Base-by-base conservation (phyloP, 1,284 basidiomycete genomes). In the Cryptococcus amylolentus region DNA sequence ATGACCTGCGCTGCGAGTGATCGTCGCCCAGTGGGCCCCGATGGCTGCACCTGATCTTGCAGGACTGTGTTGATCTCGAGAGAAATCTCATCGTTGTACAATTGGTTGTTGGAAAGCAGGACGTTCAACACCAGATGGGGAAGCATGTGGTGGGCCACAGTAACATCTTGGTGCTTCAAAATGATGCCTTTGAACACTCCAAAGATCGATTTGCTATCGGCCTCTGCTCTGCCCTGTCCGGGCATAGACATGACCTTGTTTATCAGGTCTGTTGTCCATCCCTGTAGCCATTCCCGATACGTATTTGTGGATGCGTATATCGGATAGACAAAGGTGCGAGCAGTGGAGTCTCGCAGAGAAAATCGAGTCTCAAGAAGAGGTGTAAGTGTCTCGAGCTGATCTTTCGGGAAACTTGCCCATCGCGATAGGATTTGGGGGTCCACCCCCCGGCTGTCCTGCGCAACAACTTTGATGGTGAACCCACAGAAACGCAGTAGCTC, bases 271-370 rank as follows among this genome's bases (percentile, higher is more conserved):
- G 84, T 82, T 0, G 89, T 86, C 94, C 95, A 98, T 0, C 84
- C 75, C 64, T 96, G 91, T 23, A 98, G 83, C 96, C 96, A 99
- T 74, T 98, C 94, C 48, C 94, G 86, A 76, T 96, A 98, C 0
- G 91, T 92, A 5, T 83, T 76, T 53, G 86, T 83, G 4, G 80
- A 78, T 1, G 83, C 80, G 76, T 98, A 99, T 53, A 97, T 85
- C 3, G 93, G 92, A 63, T 86, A 82, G 35, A 79, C 70, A 40
- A 80, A 77, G 7, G 78, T 58, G 23, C 77, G 77, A 39, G 57
- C 49, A 7, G 65, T 51, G 3, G 59, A 50, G 6, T 68, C 63
- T 13, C 49, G 53, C 14, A 77, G 61, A 18, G 64, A 61, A 70
- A 88, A 93, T 27, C 85, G 83, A 8, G 85, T 86, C 52, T 86